Evolutionary conservation across 2,329 filamentous ascomycete species (phyloP), one percentile per base, ranked within the genome.

Genomic region (Phoma sp.): DNA sequence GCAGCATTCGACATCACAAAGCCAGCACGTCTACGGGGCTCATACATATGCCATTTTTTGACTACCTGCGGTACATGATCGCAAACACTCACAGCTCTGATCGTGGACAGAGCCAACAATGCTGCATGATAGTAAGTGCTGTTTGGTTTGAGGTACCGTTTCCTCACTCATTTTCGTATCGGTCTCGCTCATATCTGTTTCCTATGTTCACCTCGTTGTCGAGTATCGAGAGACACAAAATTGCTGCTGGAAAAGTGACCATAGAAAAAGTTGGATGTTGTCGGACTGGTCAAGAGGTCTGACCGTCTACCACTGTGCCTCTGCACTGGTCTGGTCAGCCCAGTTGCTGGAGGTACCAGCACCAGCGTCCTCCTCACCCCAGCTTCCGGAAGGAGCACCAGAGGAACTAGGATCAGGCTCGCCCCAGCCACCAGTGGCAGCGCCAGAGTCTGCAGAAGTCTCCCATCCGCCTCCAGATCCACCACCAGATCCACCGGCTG

Each of bases 401-500:
- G 18, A 18, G 18, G 47, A 57, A 45, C 54, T 62, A 22, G 48
- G 52, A n/a, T 13, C 58, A 41, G 57, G 52, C n/a, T 57, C 62
- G 37, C 64, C 68, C 45, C 62, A 67, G 36, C 57, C 61, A n/a
- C 58, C 59, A 49, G 50, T 39, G 38, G 51, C 58, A 51, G 52
- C 56, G 42, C 50, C 56, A 43, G 64, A 62, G 42, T 55, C 55
- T 27, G 43, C 61, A 43, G 38, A 44, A 44, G 66, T 56, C 42
- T 56, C 64, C 66, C 67, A 69, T 11, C 56, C 65, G 60, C 67
- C 67, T 10, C 56, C 62, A 14, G 42, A 24, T 44, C 71, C 64
- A 47, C 47, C 57, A 13, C 60, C 68, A 13, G 61, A 61, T 18
- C 30, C 49, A 25, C 41, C 46, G 11, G 57, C 25, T 13, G 74